Conservation (phyloP, 805 yeast species). For the Metschnikowia koreensis region DNA sequence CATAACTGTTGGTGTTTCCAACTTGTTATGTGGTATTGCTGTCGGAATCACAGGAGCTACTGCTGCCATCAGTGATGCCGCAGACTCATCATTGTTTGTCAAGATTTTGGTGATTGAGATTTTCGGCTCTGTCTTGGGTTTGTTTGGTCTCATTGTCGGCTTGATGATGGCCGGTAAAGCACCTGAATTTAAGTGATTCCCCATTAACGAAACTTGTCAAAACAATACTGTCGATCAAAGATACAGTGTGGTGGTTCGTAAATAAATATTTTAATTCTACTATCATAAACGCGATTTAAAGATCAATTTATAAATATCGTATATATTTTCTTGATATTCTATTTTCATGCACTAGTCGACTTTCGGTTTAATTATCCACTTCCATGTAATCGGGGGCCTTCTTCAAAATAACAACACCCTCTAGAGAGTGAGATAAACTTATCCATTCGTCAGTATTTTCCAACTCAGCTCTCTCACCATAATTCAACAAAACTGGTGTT, state of each 20-base stretch:
- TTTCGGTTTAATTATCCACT: slow-evolving; percentile 39
- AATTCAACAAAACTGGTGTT: slow-evolving; percentile 90
- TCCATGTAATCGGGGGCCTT: slow-evolving; percentile 85
- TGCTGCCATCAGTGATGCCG: slow-evolving; percentile 98
- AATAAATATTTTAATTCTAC: slow-evolving; percentile 7
- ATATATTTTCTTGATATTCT: not conserved
- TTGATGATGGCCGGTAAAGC: slow-evolving; percentile 97
- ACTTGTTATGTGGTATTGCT: slow-evolving; percentile 93
- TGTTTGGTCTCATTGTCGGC: slow-evolving; percentile 95
- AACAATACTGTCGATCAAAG: not conserved
- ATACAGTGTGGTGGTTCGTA: not conserved
- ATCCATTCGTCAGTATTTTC: slow-evolving; percentile 88
- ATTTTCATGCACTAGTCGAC: not conserved
- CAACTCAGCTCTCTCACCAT: slow-evolving; percentile 95
- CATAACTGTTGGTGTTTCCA: slow-evolving; percentile 87
- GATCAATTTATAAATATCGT: not conserved
- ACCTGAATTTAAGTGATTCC: slow-evolving; percentile 64
- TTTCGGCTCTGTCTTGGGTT: slow-evolving; percentile 93
- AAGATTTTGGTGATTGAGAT: slow-evolving; percentile 96
- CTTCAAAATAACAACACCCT: slow-evolving; percentile 89
- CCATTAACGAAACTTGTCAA: not conserved
- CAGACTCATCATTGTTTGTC: slow-evolving; percentile 91
- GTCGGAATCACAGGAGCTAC: slow-evolving; percentile 98
- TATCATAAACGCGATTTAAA: not conserved
- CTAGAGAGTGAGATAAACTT: slow-evolving; percentile 76